Percentiles rank a stretch among this genome's conserved stretches.
phyloP scores from a whole-genome alignment of 164 flowering plant genomes.

The grape (Vitis vinifera) region ASM3070453v1 NC_081806.1:4287501-4288000 shows the following conservation, averaged over 20 bases:
- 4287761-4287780: too few relatives aligned
- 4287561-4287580: slow-evolving; percentile 78
- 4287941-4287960: too few relatives aligned
- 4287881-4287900: neutral
- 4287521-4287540: neutral
- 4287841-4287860: too few relatives aligned
- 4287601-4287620: slow-evolving; percentile 28
- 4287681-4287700: slow-evolving; percentile 71
- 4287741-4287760: too few relatives aligned
- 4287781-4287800: too few relatives aligned
- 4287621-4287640: slow-evolving; percentile 47
- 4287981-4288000: too few relatives aligned
- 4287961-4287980: too few relatives aligned
- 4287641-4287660: slow-evolving; percentile 72
- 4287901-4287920: neutral
- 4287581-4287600: slow-evolving; percentile 46
- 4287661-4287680: slow-evolving; percentile 76
- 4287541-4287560: slow-evolving; percentile 63
- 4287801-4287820: too few relatives aligned
- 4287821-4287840: too few relatives aligned
- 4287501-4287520: slow-evolving; percentile 9
- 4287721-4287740: neutral
- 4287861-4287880: too few relatives aligned
- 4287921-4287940: neutral
- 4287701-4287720: neutral